Conservation (phyloP, 2,329 filamentous ascomycete species). For the Aspergillus alliaceus region DNA sequence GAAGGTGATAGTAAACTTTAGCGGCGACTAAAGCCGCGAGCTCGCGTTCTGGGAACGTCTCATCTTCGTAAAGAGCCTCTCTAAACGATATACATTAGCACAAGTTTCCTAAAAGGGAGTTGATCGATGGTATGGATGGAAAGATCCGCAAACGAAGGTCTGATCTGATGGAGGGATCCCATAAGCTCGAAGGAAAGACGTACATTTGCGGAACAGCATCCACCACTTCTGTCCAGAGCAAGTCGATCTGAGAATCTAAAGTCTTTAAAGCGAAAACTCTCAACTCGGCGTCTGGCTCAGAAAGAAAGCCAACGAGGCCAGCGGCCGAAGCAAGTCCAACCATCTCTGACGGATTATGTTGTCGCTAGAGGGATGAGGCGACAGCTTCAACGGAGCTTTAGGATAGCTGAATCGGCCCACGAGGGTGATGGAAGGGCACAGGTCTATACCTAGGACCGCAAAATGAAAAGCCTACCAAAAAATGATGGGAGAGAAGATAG, state of each 20-base stretch:
- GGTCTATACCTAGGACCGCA: conserved; percentile 19
- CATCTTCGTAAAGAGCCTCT: conserved; percentile 96
- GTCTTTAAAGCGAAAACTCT: conserved; percentile 93
- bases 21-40: conserved; percentile 91
- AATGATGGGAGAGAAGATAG: conserved; percentile 17
- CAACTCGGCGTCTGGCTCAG: conserved; percentile 90
- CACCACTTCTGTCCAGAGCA: conserved; percentile 96
- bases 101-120: conserved; percentile 6
- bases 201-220: conserved; percentile 92
- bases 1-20: conserved; percentile 98
- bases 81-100: conserved; percentile 47
- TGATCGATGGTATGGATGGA: conserved; percentile 8
- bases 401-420: conserved; percentile 21
- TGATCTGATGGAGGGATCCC: background rate
- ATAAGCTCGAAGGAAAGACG: conserved; percentile 32
- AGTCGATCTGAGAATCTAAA: conserved; percentile 93
- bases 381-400: conserved; percentile 32
- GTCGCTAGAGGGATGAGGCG: conserved; percentile 32
- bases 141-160: background rate
- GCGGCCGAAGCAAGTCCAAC: conserved; percentile 91
- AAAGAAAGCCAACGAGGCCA: conserved; percentile 90
- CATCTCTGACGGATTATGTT: conserved; percentile 57
- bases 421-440: conserved; percentile 9
- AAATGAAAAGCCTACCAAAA: conserved; percentile 18
- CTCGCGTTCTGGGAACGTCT: conserved; percentile 87